A percentile compares a stretch with the other conserved stretches of the same genome.
phyloP scores from a whole-genome alignment of 2,329 filamentous ascomycete genomes.

The Magnaporthiopsis incrustans region DNA sequence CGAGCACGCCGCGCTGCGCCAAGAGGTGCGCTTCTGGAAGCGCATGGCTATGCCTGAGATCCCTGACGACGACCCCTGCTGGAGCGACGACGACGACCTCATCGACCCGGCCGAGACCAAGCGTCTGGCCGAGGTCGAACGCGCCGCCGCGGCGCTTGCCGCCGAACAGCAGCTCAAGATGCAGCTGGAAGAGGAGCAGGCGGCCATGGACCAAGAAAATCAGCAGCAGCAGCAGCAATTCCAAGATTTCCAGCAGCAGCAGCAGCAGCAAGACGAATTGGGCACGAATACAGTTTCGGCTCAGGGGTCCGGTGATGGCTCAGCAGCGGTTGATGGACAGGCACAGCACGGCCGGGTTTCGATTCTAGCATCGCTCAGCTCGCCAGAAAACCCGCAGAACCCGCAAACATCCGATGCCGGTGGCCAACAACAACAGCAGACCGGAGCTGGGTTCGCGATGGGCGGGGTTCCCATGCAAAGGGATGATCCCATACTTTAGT shows the following conservation, averaged over 20 bases:
- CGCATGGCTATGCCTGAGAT: slow-evolving; percentile 56
- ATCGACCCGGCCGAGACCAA: slow-evolving; percentile 54
- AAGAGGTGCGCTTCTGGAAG: slow-evolving; percentile 60
- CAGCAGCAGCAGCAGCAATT: slow-evolving; percentile 19
- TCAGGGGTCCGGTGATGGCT: not conserved
- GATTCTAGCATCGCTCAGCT: no score
- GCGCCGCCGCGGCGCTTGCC: slow-evolving; percentile 18
- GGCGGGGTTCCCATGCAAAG: slow-evolving; percentile 37
- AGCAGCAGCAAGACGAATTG: slow-evolving; percentile 11
- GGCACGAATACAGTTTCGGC: not conserved
- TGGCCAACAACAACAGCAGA: slow-evolving; percentile 5
- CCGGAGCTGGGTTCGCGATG: slow-evolving; percentile 18
- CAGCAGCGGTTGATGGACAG: not conserved
- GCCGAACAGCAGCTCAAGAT: slow-evolving; percentile 16
- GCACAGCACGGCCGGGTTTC: no score
- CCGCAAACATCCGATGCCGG: not conserved
- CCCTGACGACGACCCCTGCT: slow-evolving; percentile 50
- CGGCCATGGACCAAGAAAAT: slow-evolving; percentile 17
- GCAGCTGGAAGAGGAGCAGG: slow-evolving; percentile 2
- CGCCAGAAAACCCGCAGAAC: not conserved
- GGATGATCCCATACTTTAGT: slow-evolving; percentile 17
- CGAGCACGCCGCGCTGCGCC: slow-evolving; percentile 42
- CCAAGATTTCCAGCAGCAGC: slow-evolving; percentile 14
- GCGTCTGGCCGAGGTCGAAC: slow-evolving; percentile 41
- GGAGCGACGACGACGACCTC: slow-evolving; percentile 58